Conservation (phyloP, 345 rosid genomes). For the Citrus cavaleriei region DNA sequence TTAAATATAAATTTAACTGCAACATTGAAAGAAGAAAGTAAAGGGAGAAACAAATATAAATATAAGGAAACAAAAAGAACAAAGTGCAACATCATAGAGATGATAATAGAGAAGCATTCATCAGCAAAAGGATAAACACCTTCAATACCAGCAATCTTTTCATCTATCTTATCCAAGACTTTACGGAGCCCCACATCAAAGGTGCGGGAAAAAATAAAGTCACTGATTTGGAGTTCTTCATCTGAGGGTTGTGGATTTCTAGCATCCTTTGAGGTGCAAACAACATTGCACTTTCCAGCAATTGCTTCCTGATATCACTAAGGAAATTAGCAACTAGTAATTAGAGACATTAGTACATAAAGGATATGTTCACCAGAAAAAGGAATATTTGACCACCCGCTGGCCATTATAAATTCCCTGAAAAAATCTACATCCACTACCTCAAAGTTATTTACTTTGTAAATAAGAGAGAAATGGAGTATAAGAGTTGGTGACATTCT, state of each 20-base stretch:
- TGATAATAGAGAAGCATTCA: neutral
- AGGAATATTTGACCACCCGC: neutral
- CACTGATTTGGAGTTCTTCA: conserved; percentile 50
- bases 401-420: neutral
- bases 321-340: neutral
- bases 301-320: conserved; percentile 61
- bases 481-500: neutral
- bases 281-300: conserved; percentile 82
- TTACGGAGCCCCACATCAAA: conserved; percentile 60
- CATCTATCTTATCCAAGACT: conserved; percentile 55
- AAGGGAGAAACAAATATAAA: neutral
- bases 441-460: neutral
- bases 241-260: conserved; percentile 64
- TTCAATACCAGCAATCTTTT: conserved; percentile 57
- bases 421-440: neutral
- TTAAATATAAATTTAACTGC: conserved; percentile 73
- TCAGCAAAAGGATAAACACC: conserved; percentile 38
- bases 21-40: conserved; percentile 23
- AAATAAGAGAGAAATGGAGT: neutral
- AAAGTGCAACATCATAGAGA: neutral
- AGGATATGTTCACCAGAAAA: neutral
- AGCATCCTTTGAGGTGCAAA: conserved; percentile 72
- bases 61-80: conserved; percentile 14
- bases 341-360: neutral
- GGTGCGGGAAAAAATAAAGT: conserved; percentile 59